Evolutionary conservation across 2,329 filamentous ascomycete species (phyloP), one percentile per base, ranked within the genome.

Genomic region (Trichoderma sp.): DNA sequence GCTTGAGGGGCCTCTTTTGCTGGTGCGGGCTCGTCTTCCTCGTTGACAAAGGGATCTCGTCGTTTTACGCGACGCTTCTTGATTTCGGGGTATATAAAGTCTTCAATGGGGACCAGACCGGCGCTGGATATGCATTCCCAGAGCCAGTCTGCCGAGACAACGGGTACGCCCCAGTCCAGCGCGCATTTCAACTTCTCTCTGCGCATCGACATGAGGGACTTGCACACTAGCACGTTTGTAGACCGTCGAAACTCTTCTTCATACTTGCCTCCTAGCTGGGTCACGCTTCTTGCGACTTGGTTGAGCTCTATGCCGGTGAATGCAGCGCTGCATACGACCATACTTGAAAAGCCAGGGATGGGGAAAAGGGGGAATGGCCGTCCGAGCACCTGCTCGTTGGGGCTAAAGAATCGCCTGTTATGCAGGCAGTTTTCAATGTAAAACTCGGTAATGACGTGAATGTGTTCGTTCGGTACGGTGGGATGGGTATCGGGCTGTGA

Each of bases 351-450:
- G 1, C 87, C 91, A 76, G 81, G 74, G 37, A 96, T 87, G 46
- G 89, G 91, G 72, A 93, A 91, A 34, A 82, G 81, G 6, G 88
- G 84, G 71, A 97, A 92, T 2, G 96, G 94, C 7, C 88, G 88
- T 69, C 93, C 94, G 28, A 96, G 85, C 51, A 92, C 85, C 28
- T 96, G 89, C 5, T 87, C 83, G 63, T 84, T 81, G 5, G 94
- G 93, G 34, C 91, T 83, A 58, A 93, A 84, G 73, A 95, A 87
- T 30, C 81, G 82, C 78, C 92, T 96, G 71, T 88, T 87, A 76
- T 94, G 89, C 49, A 99, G 82, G 77, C 95, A 98, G 59, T 89
- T 88, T 80, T 99, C 96, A 64, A 99, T 85, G 86, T 95, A 99
- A 85, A 96, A 96, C 76, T 97, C 94, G 13, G 94, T 98, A 37